Evolutionary conservation across 768 basidiomycete species (phyloP), one percentile per base, ranked within the genome.

Genomic region (Panellus pusillus): DNA sequence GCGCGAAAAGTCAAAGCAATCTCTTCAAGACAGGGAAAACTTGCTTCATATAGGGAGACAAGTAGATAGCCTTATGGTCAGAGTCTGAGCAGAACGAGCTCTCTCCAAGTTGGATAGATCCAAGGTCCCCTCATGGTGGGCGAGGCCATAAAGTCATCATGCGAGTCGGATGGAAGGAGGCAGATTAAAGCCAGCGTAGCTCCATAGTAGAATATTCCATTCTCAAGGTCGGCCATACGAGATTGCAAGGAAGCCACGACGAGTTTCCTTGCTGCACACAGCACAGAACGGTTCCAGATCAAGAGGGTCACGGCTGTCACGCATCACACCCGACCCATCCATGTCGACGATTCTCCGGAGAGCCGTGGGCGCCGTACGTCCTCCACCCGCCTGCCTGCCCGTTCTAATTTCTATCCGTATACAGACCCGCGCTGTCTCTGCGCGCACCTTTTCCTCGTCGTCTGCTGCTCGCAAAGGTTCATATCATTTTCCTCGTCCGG

Each of bases 321-420:
- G 13, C 32, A 38, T 32, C 28, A 35, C 12, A 37, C 9, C 45
- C 27, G 24, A 20, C 31, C 14, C 31, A 12, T 19, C 43, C 47
- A 61, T 61, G 59, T 61, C 59, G 47, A 48, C 54, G 38, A 52
- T 60, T 47, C 51, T 61, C 36, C 59, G 54, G 48, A 61, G 59
- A 61, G 59, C 59, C 19, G 55, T 38, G 47, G 52, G 59, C 55
- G 55, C 55, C n/a, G 59, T 61, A 48, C 3, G 59, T 46, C 8
- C 18, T 24, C 43, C 35, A 15, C 32, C 20, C 8, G 8, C 14
- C 13, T 37, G 6, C 37, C 35, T 13, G 37, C 18, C 20, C 18
- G n/a, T 13, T 7, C 35, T 17, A 6, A 20, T 18, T 15, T 32
- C 27, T n/a, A 29, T 6, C 42, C 13, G 7, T 29, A 15, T 28